phyloP scores from a whole-genome alignment of 2,329 filamentous ascomycete genomes.

The Fusarium bulbicola region DNA sequence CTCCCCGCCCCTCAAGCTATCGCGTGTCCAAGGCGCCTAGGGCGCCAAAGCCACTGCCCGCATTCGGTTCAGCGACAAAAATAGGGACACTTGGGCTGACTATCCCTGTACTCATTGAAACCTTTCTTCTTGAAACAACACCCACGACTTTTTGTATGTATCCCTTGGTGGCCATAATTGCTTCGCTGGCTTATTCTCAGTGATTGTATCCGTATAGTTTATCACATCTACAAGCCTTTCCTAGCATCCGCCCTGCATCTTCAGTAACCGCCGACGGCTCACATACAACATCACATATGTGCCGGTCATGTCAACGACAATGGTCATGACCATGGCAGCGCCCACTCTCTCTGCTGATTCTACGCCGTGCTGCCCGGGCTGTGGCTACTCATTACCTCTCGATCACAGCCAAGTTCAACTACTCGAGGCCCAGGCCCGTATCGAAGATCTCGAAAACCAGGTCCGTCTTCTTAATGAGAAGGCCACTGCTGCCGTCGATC shows the following conservation, averaged over 20 bases:
- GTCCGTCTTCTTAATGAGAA: constrained; percentile 76
- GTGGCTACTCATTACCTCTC: constrained; percentile 54
- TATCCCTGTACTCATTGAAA: constrained; percentile 20
- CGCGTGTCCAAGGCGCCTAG: constrained; percentile 9
- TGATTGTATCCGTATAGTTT: not conserved
- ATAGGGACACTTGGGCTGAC: constrained; percentile 28
- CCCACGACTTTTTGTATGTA: constrained; percentile 8
- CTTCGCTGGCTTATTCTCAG: not conserved
- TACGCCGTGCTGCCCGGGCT: constrained; percentile 59
- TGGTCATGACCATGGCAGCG: constrained; percentile 50
- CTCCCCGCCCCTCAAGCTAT: constrained; percentile 11
- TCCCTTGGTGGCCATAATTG: constrained; percentile 7
- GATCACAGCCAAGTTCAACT: constrained; percentile 56
- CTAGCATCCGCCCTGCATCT: not conserved
- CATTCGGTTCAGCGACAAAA: constrained; percentile 30
- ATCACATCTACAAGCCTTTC: not conserved
- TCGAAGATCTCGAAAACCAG: constrained; percentile 76
- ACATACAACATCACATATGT: constrained; percentile 9
- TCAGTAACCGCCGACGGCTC: not conserved
- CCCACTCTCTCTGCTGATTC: constrained; percentile 37
- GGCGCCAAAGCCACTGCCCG: constrained; percentile 34
- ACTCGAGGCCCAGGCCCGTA: constrained; percentile 65
- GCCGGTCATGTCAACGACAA: constrained; percentile 41
- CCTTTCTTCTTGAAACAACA: constrained; percentile 24
- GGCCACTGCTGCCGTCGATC: constrained; percentile 70